These are phyloP conservation scores for Mucor circinelloides DNA, from an alignment of 371 early-diverging fungal genomes.

Conservation along the genomic window DNA sequence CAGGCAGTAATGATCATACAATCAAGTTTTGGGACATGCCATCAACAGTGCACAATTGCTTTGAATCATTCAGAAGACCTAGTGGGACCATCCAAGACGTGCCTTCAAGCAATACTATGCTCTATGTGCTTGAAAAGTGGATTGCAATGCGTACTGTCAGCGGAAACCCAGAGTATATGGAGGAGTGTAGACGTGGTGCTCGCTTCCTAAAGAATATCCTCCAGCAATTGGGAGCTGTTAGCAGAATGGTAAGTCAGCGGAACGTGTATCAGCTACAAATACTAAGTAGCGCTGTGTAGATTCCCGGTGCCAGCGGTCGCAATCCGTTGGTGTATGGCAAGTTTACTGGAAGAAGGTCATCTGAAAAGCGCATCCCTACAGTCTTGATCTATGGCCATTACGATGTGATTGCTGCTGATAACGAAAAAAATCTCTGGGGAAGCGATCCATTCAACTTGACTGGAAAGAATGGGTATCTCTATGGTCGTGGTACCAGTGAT, in stretches of 20 bases:
- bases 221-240: conserved; percentile 75
- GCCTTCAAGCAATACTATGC: conserved; percentile 54
- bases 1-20: conserved; percentile 71
- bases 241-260: conserved; percentile 49
- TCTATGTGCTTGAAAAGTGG: conserved; percentile 74
- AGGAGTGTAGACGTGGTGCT: conserved; percentile 24
- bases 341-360: conserved; percentile 53
- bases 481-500: conserved; percentile 82
- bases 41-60: neutral
- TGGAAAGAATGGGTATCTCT: conserved; percentile 75
- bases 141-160: conserved; percentile 73
- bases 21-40: conserved; percentile 63
- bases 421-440: conserved; percentile 57
- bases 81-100: conserved; percentile 14
- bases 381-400: conserved; percentile 87
- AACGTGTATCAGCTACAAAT: neutral
- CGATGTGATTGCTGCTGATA: conserved; percentile 77
- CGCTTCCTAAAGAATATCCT: conserved; percentile 57
- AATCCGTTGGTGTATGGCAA: conserved; percentile 82
- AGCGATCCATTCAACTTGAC: conserved; percentile 48
- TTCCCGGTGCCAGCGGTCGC: conserved; percentile 66
- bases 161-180: conserved; percentile 56
- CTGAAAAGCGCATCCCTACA: conserved; percentile 35
- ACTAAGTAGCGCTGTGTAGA: conserved; percentile 19
- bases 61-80: conserved; percentile 35